Percentiles rank a stretch among this genome's conserved stretches.
phyloP scores from a whole-genome alignment of 2,329 filamentous ascomycete species.

The Neopestalotiopsis rosae region DNA sequence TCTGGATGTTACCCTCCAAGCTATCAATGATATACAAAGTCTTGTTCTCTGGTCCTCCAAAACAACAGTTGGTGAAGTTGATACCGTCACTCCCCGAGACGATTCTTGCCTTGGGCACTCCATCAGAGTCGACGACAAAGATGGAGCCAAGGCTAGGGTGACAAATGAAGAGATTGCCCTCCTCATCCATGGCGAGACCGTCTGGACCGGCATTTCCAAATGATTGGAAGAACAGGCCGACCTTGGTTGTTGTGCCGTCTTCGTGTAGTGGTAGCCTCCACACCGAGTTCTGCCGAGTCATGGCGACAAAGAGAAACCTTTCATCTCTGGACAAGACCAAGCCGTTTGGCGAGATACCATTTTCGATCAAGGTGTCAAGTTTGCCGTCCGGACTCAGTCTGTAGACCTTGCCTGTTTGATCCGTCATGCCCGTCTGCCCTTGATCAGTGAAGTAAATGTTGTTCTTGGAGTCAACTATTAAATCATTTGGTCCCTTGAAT shows the following conservation, averaged over 20 bases:
- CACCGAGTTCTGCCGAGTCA: conserved; percentile 46
- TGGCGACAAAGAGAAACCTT: conserved; percentile 44
- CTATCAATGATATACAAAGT: conserved; percentile 47
- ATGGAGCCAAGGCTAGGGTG: conserved; percentile 41
- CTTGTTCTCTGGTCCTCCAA: conserved; percentile 41
- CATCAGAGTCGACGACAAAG: conserved; percentile 44
- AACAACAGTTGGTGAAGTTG: conserved; percentile 48
- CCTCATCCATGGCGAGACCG: conserved; percentile 44
- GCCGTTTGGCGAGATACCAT: conserved; percentile 45
- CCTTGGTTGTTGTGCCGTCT: conserved; percentile 45
- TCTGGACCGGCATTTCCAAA: conserved; percentile 48
- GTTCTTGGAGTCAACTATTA: conserved; percentile 41
- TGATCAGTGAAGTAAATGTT: conserved; percentile 51
- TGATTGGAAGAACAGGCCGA: conserved; percentile 43
- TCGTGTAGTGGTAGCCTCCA: conserved; percentile 44
- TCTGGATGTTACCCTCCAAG: conserved; percentile 41
- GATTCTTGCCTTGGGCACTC: conserved; percentile 42
- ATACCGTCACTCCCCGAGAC: conserved; percentile 36
- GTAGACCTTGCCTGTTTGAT: conserved; percentile 46
- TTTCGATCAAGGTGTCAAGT: conserved; percentile 42
- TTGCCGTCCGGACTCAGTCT: conserved; percentile 39
- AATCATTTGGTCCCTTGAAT: conserved; percentile 49
- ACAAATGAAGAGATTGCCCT: conserved; percentile 42
- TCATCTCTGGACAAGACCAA: conserved; percentile 44
- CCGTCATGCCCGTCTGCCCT: conserved; percentile 48